These are phyloP conservation scores for Phytopythium kandeliae DNA, from an alignment of 352 stramenopile genomes.

Conservation along the genomic window DNA sequence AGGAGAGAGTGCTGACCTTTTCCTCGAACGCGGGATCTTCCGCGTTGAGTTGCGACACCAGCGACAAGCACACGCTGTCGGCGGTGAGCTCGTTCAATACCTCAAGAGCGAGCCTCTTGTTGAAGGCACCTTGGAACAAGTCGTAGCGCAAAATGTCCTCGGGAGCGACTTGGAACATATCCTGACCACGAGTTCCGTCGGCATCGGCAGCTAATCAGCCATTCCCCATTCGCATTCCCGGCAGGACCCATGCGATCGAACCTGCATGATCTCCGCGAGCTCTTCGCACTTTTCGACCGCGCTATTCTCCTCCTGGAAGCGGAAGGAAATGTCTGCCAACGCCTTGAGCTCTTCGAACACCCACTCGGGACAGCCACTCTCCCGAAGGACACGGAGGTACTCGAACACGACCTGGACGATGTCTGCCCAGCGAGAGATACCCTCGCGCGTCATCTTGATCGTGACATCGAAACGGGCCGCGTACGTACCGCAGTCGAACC, in stretches of 20 bases:
- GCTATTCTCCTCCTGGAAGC: slow-evolving; percentile 68
- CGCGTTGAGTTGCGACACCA: slow-evolving; percentile 40
- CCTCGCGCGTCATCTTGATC: slow-evolving; percentile 65
- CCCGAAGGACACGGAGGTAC: slow-evolving; percentile 53
- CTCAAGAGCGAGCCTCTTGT: slow-evolving; percentile 31
- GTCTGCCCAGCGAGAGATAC: slow-evolving; percentile 53
- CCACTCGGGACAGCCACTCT: slow-evolving; percentile 50
- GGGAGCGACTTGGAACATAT: slow-evolving; percentile 47
- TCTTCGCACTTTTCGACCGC: slow-evolving; percentile 66
- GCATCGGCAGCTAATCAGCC: too few relatives aligned
- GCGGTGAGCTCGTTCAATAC: slow-evolving; percentile 40
- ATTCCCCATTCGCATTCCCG: too few relatives aligned
- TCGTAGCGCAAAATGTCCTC: slow-evolving; percentile 62
- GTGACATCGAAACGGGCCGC: slow-evolving; percentile 64
- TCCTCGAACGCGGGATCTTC: slow-evolving; percentile 30
- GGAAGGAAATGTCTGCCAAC: slow-evolving; percentile 64
- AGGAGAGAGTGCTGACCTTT: slow-evolving; percentile 17
- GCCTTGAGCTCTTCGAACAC: slow-evolving; percentile 70
- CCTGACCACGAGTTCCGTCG: slow-evolving; percentile 11
- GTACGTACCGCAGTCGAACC: slow-evolving; percentile 64
- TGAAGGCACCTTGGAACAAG: slow-evolving; percentile 47
- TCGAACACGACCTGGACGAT: slow-evolving; percentile 61
- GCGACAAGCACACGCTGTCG: slow-evolving; percentile 41
- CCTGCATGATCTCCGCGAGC: slow-evolving; percentile 70
- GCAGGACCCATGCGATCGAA: slow-evolving; percentile 11